Evolutionary conservation across 2,329 filamentous ascomycete genomes (phyloP), one percentile per base, ranked within the genome.

Genomic region (Aspergillus novoparasiticus): DNA sequence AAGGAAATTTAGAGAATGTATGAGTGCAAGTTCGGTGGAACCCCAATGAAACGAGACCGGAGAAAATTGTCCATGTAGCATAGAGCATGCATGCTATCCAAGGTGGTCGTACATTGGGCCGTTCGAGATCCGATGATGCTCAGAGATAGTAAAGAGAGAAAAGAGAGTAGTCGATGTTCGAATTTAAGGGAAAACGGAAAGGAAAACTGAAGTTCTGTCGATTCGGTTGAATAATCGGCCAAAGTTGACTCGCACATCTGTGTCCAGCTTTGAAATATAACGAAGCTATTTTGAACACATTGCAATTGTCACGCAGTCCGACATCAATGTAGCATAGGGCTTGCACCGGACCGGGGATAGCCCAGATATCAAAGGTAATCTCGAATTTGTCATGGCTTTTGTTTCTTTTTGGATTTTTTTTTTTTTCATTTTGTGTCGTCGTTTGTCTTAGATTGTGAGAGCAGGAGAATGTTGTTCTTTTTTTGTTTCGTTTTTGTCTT

Each of bases 1-100:
- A 66, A 63, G 63, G 48, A 59, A 66, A 61, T 45, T 14, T 53
- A 62, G 57, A 70, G 64, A 70, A 65, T 66, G 61, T 46, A 46
- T 43, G 19, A 43, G 4, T 55, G 51, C 51, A 55, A 8, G 8
- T 16, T 39, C n/a, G n/a, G 30, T 32, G 14, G 6, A 55, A 51
- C 28, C 48, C 46, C 26, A 30, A 30, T 30, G 26, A 51, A n/a
- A 16, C 6, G 10, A 19, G 46, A 50, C 12, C 23, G 16, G 46
- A 50, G 34, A 34, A 51, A 32, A 26, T 9, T 34, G 51, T 39
- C 16, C 8, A 54, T 21, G n/a, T 10, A 23, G 51, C 32, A 51
- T 32, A 11, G 48, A 12, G 16, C 28, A 51, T 51, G 28, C 19
- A 34, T 51, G 45, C 32, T 48, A 26, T 51, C n/a, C 32, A 39